phyloP scores from a whole-genome alignment of 2,329 filamentous ascomycete genomes.

The Calycina marina region DNA sequence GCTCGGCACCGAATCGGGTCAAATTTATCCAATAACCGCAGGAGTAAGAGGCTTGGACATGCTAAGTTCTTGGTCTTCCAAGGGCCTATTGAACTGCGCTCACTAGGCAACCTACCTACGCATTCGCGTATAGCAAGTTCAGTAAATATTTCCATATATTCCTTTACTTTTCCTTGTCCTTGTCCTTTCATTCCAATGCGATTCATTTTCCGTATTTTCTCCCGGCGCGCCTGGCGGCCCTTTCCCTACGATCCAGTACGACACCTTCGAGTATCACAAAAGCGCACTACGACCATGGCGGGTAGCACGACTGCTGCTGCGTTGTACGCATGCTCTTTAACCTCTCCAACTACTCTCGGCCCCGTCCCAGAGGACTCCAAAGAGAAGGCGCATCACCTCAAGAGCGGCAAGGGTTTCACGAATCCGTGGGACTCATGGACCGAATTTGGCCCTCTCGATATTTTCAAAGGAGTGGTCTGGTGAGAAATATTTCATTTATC shows the following conservation, averaged over 20 bases:
- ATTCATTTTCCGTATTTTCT: conserved; percentile 26
- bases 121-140: no score
- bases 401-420: conserved; percentile 36
- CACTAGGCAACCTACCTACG: no score
- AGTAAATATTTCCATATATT: conserved; percentile 13
- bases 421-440: conserved; percentile 42
- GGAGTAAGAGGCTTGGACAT: no score
- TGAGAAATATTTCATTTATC: no score
- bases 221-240: conserved; percentile 14
- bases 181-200: conserved; percentile 28
- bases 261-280: conserved; percentile 1
- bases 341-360: conserved; percentile 12
- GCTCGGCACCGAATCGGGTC: no score
- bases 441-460: conserved; percentile 21
- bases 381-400: conserved; percentile 34
- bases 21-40: no score
- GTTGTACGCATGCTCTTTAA: conserved; percentile 16
- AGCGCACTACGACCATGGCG: conserved; percentile 7
- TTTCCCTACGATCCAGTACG: no score
- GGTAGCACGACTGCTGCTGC: conserved; percentile 11
- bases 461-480: no score
- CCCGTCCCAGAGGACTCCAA: conserved; percentile 22
- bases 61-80: no score
- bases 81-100: no score
- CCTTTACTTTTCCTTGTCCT: conserved; percentile 25